Evolutionary conservation across 106 monocot genomes (phyloP), one percentile per base, ranked within the genome.

Genomic region (Dendrobium catenatum): DNA sequence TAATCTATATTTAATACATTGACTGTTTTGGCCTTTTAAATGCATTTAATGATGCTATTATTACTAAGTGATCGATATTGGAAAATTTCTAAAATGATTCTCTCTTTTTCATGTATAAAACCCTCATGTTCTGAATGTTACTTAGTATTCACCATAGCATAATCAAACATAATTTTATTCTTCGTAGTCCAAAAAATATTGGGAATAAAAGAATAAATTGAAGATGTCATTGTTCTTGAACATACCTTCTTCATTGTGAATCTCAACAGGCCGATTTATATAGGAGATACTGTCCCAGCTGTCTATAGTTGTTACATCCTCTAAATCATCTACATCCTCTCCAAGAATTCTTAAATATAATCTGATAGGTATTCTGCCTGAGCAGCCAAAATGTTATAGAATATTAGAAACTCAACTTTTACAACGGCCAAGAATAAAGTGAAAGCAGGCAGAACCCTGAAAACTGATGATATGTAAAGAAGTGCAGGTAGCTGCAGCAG

Each of bases 321-420:
- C 92, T 41, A 94, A 67, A 80, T 94, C 86, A 68, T 88, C 86
- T 79, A 84, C 46, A 59, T 87, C 89, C 64, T 87, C 86, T 43
- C 75, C 84, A 58, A 89, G 42, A 77, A 68, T 82, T 26, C 96
- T 80, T 29, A 94, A 72, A 86, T 96, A 96, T 51, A 94, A 85
- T 27, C 94, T 89, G 37, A 96, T 88, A 77, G 96, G 96, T 24
- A 94, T 88, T 87, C 94, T 96, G 79, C 90, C 96, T 96, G 86
- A 75, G 19, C 27, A 22, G 49, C 24, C 27, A 76, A 70, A 70
- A 37, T 2, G 70, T 26, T 9, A 22, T 24, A 66, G 16, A 70
- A 29, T 37, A 33, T 70, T 13, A 70, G 37, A 70, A 70, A 37
- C 37, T 13, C 24, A 22, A 16, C n/a, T 70, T 37, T 4, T 37